Evolutionary conservation across 2,329 filamentous ascomycete genomes (phyloP), one percentile per base, ranked within the genome.

Genomic region (Apiospora phragmitis): DNA sequence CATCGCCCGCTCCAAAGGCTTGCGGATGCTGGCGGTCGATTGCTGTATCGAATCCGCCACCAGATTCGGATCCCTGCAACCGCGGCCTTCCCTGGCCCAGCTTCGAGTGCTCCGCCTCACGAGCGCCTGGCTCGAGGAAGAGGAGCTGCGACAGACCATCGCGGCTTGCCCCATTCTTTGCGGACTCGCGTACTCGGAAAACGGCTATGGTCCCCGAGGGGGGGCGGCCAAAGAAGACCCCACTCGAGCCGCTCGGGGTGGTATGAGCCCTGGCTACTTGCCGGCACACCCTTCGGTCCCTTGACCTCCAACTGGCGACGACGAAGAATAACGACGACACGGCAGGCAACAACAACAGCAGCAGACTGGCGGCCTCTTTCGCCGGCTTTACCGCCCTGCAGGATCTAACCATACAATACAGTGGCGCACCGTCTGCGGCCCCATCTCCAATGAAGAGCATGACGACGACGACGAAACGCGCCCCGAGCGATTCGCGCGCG

Each of bases 91-190:
- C 14, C 29, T 68, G 7, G 8, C 29, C 18, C 16, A 26, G 7
- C 67, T 68, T 21, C 26, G 35, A 47, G 67, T 68, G 9, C 67
- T 68, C 12, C 29, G n/a, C 32, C 32, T 68, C 26, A 68, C 43
- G 26, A 9, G 7, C 42, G 47, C 42, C 67, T 68, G 21, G 42
- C 45, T 68, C 32, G 67, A 68, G 4, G 43, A 11, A 49, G 45
- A 68, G 18, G 67, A 68, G 45, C n/a, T 68, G 32, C 29, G 24
- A 24, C 67, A 68, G 16, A 38, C 55, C 29, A 29, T 68, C 5
- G 21, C 18, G 16, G 45, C 67, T 38, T 68, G 67, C 32, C 29
- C 45, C 21, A 14, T 4, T 55, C 67, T 68, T 26, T 24, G 45
- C 9, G 32, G 6, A 55, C 47, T 68, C 32, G 21, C 7, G 14